Base-by-base conservation (phyloP, 202 grass and related monocot genomes). In the Saccharum hybrid region DNA sequence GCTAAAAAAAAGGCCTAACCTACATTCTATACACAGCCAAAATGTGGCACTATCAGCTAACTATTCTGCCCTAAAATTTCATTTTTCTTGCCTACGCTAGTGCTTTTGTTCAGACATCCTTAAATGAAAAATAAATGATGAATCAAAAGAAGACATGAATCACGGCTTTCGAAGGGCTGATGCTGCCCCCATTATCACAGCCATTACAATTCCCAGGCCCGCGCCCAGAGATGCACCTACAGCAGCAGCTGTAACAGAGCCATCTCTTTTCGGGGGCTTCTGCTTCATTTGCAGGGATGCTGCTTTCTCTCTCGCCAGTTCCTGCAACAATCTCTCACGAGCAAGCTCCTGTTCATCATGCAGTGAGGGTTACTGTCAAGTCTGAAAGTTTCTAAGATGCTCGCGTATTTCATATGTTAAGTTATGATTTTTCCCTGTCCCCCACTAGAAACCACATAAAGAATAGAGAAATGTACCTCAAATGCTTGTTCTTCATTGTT, bases 171-270 rank as follows among this genome's bases (percentile, higher is more conserved):
- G 85, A 61, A 94, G 85, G 14, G 92, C 89, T 79, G 95, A 98
- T 71, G 90, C 92, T 56, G 95, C 95, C 41, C 95, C 95, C 95
- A 98, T 98, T 75, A 95, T 92, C 80, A 98, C 80, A 39, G 95
- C 90, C 95, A 98, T 90, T 77, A 95, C 90, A 78, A 98, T 64
- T 28, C 95, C 95, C 41, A 98, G 87, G 15, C 95, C 92, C 61
- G 92, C 92, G 72, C 95, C 95, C 64, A 95, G 84, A 37, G 92
- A 98, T 79, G 95, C 90, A 74, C 95, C 95, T 54, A 98, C 82
- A 45, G 87, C 95, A 78, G 95, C 95, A 88, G 95, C 95, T 77
- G 90, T 91, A 41, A 91, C 84, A 38, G 92, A 88, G 46, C 84
- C 90, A 77, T 92, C 92, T 81, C 88, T 87, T 88, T 85, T 84